Conservation (phyloP, 2,329 filamentous ascomycete species). For the Aquanectria penicillioides region DNA sequence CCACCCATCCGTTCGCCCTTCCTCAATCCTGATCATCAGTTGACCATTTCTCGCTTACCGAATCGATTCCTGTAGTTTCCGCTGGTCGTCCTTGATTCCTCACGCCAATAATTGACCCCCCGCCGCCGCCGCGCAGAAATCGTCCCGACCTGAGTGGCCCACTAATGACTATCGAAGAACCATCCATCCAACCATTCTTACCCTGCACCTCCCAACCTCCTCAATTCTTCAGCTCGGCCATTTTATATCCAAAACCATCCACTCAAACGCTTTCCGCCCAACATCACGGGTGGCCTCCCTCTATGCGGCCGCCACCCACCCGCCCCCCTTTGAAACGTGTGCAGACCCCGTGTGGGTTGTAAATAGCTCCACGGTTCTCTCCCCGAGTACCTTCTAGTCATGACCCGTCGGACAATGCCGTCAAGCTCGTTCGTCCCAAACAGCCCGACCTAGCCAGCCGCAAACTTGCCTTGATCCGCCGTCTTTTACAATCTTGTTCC, state of each 20-base stretch:
- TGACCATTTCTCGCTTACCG: too few relatives aligned
- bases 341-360: neutral
- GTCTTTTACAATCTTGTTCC: too few relatives aligned
- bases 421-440: neutral
- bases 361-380: neutral
- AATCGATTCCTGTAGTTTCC: too few relatives aligned
- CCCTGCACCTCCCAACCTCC: slow-evolving; percentile 40
- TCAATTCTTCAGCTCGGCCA: slow-evolving; percentile 24
- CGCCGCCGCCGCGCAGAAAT: too few relatives aligned
- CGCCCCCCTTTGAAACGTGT: slow-evolving; percentile 26
- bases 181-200: slow-evolving; percentile 19
- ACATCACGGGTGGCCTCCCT: slow-evolving; percentile 36
- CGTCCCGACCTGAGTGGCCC: too few relatives aligned
- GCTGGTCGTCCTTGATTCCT: too few relatives aligned
- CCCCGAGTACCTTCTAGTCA: too few relatives aligned
- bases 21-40: too few relatives aligned
- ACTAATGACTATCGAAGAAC: too few relatives aligned
- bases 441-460: neutral
- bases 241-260: slow-evolving; percentile 23
- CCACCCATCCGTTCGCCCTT: too few relatives aligned
- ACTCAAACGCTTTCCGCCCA: slow-evolving; percentile 26
- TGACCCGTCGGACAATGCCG: neutral
- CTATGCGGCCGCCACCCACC: slow-evolving; percentile 38
- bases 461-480: too few relatives aligned
- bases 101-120: neutral